Evolutionary conservation across 106 monocot genomes (phyloP).

Genomic region (Dendrobium chrysotoxum): DNA sequence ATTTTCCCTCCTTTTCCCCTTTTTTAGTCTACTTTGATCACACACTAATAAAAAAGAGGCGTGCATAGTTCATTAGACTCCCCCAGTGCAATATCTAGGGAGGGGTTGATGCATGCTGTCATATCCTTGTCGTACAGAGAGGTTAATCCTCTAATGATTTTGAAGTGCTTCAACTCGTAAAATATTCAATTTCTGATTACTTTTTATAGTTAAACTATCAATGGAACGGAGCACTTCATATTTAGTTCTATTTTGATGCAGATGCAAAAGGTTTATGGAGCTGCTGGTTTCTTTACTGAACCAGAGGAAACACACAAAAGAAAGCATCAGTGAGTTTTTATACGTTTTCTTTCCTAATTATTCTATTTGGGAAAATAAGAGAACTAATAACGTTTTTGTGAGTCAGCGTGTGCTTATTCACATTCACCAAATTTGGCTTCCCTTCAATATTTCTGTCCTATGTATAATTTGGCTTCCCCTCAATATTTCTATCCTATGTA

Average conservation of each 20-base stretch:
- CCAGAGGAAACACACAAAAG: conserved; percentile 41
- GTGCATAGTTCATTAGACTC: no score
- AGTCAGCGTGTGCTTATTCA: neutral
- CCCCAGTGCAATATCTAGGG: no score
- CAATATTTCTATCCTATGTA: neutral
- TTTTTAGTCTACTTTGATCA: no score
- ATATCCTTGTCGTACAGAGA: no score
- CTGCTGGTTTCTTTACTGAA: conserved; percentile 89
- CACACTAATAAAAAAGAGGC: no score
- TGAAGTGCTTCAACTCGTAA: neutral
- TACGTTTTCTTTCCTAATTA: neutral
- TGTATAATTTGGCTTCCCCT: no score
- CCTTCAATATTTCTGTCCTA: no score
- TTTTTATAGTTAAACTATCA: neutral
- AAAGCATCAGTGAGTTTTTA: conserved; percentile 43
- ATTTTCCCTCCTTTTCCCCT: no score
- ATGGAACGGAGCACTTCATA: neutral
- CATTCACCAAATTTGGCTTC: neutral
- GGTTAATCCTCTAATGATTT: neutral
- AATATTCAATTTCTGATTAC: no score
- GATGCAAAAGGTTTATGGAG: conserved; percentile 97
- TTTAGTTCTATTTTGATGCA: conserved; percentile 19
- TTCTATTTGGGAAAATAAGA: neutral
- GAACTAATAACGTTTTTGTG: neutral
- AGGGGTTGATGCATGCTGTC: neutral